A percentile compares a stretch with the other conserved stretches of the same genome.
phyloP scores from a whole-genome alignment of 345 rosid genomes.

The Ricinus communis region DNA sequence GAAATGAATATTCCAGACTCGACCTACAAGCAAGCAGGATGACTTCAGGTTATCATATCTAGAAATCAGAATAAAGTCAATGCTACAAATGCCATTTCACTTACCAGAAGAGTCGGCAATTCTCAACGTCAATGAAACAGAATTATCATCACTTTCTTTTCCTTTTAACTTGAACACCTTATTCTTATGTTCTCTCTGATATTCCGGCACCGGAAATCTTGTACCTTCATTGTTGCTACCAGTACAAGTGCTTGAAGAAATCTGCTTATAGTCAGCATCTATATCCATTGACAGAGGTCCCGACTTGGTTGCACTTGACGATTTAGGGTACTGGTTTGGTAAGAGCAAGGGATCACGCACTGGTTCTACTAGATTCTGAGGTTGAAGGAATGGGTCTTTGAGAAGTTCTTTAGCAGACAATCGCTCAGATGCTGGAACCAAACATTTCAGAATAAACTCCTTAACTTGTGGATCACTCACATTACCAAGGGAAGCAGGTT shows the following conservation, averaged over 20 bases:
- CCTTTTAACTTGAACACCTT: constrained; percentile 59
- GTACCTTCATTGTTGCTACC: constrained; percentile 41
- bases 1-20: constrained; percentile 65
- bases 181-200: constrained; percentile 41
- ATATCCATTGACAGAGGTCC: constrained; percentile 69
- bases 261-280: constrained; percentile 42
- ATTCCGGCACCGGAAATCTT: constrained; percentile 42
- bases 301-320: constrained; percentile 38
- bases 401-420: constrained; percentile 74
- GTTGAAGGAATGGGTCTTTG: constrained; percentile 56
- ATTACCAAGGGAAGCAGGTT: constrained; percentile 61
- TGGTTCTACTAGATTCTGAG: constrained; percentile 40
- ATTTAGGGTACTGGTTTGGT: constrained; percentile 1
- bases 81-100: constrained; percentile 9
- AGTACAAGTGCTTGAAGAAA: constrained; percentile 40
- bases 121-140: constrained; percentile 53
- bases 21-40: constrained; percentile 41
- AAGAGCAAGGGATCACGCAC: constrained; percentile 52
- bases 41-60: not conserved
- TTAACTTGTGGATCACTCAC: constrained; percentile 64
- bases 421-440: constrained; percentile 69
- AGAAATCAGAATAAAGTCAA: not conserved
- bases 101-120: constrained; percentile 55
- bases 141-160: constrained; percentile 38
- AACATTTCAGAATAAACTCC: constrained; percentile 70